Percentiles rank a stretch among this genome's conserved stretches.
Conservation (phyloP, 2,329 filamentous ascomycete genomes). For the Fusarium ambrosium region DNA sequence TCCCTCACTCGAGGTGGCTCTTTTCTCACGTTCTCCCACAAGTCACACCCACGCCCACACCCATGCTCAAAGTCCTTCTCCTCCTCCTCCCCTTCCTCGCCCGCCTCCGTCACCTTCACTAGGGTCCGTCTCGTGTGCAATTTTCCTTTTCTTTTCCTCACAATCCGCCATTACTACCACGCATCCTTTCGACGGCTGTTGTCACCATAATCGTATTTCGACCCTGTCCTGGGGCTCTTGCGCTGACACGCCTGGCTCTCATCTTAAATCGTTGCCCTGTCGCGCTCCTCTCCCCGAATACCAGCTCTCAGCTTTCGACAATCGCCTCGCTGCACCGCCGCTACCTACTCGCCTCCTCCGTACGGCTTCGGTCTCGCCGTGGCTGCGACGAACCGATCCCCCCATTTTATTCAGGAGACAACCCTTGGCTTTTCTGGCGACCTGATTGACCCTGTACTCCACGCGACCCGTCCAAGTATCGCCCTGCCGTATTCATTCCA, state of each 20-base stretch:
- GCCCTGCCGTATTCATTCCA: background rate
- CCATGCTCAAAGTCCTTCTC: slow-evolving; percentile 6
- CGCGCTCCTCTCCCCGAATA: slow-evolving; percentile 23
- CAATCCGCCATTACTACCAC: slow-evolving; percentile 5
- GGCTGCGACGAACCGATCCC: slow-evolving; percentile 15
- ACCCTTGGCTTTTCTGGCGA: slow-evolving; percentile 18
- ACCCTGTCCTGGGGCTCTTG: slow-evolving; percentile 27
- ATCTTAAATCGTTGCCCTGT: slow-evolving; percentile 18
- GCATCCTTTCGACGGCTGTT: slow-evolving; percentile 7
- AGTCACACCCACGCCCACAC: slow-evolving; percentile 4
- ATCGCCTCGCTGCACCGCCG: slow-evolving; percentile 17
- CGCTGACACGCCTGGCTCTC: slow-evolving; percentile 34
- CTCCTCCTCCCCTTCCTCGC: slow-evolving; percentile 28
- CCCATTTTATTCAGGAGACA: slow-evolving; percentile 18
- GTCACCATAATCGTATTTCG: background rate
- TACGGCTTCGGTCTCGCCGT: slow-evolving; percentile 14
- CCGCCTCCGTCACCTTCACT: slow-evolving; percentile 20
- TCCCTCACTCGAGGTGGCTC: background rate
- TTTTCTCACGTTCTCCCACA: slow-evolving; percentile 9
- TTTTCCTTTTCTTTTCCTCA: slow-evolving; percentile 28
- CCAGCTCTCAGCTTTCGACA: slow-evolving; percentile 11
- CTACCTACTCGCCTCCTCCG: slow-evolving; percentile 14
- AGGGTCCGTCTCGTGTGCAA: slow-evolving; percentile 34
- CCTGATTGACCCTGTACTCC: slow-evolving; percentile 10
- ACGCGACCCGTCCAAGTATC: slow-evolving; percentile 17